phyloP scores from a whole-genome alignment of 768 basidiomycete genomes.

The Lactarius indigo region DNA sequence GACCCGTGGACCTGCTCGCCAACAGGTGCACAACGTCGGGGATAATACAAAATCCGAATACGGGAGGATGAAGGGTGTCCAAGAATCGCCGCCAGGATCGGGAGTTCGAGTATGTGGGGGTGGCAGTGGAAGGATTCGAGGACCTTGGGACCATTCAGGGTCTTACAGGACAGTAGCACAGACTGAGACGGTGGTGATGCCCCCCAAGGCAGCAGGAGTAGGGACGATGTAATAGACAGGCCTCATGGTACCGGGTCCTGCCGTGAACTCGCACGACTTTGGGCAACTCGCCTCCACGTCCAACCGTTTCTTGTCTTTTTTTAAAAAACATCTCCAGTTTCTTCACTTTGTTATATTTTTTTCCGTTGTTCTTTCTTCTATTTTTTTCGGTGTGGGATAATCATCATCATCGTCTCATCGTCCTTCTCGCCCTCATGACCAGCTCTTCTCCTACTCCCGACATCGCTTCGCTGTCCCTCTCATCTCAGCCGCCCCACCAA shows the following conservation, averaged over 20 bases:
- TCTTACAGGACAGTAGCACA: conserved; percentile 43
- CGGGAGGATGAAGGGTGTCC: neutral
- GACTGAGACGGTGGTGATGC: conserved; percentile 44
- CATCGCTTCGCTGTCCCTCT: conserved; percentile 72
- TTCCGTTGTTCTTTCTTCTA: neutral
- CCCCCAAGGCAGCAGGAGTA: conserved; percentile 46
- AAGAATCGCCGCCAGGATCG: conserved; percentile 18
- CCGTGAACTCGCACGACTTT: neutral
- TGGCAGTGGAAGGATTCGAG: conserved; percentile 34
- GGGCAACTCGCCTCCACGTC: neutral
- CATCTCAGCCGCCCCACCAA: conserved; percentile 59
- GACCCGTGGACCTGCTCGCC: conserved; percentile 2
- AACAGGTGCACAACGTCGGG: neutral
- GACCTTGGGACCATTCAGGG: conserved; percentile 59
- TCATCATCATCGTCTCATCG: conserved; percentile 4
- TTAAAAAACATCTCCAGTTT: neutral
- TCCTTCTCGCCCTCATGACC: conserved; percentile 48
- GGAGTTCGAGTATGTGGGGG: conserved; percentile 26
- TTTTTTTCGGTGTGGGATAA: conserved; percentile 9
- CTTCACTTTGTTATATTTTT: neutral
- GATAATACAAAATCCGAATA: conserved; percentile 31
- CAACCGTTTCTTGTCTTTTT: neutral
- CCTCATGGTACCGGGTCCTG: neutral
- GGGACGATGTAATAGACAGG: neutral
- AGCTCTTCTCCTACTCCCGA: conserved; percentile 68